A percentile compares a stretch with the other conserved stretches of the same genome.
These are phyloP conservation scores for Gnomoniopsis sp. DNA, from an alignment of 2,329 filamentous ascomycete genomes.

Conservation along the genomic window DNA sequence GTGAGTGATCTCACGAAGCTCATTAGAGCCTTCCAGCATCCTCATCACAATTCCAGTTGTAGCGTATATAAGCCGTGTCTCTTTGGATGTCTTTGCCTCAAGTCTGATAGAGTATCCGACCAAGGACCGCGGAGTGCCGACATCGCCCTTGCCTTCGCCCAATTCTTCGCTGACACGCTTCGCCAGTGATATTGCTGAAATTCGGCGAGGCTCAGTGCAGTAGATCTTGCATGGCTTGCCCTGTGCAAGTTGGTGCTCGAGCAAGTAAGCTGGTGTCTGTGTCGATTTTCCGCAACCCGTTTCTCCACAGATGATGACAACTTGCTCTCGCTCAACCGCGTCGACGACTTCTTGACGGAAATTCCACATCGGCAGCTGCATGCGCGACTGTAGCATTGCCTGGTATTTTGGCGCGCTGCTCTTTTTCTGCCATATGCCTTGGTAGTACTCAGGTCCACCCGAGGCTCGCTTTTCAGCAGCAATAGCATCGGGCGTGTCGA, in stretches of 20 bases:
- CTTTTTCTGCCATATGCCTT: constrained; percentile 59
- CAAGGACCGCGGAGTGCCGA: constrained; percentile 79
- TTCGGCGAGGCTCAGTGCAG: constrained; percentile 91
- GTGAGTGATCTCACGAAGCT: constrained; percentile 86
- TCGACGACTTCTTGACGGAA: constrained; percentile 76
- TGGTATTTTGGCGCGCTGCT: constrained; percentile 61
- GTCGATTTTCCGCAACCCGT: constrained; percentile 98
- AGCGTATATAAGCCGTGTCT: constrained; percentile 85
- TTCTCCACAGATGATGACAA: constrained; percentile 92
- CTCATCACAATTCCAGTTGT: constrained; percentile 93
- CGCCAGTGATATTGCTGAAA: constrained; percentile 92
- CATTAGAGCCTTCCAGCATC: constrained; percentile 88
- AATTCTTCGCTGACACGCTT: constrained; percentile 92
- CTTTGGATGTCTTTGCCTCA: constrained; percentile 78
- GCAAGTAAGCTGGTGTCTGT: constrained; percentile 88
- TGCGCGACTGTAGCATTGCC: constrained; percentile 73
- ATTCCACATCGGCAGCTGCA: constrained; percentile 84
- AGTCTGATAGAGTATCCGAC: constrained; percentile 93
- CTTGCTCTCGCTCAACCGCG: constrained; percentile 74
- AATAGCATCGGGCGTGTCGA: constrained; percentile 47
- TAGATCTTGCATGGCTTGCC: constrained; percentile 87
- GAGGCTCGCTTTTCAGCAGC: constrained; percentile 39
- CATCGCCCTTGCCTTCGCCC: constrained; percentile 75
- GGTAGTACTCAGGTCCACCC: constrained; percentile 46
- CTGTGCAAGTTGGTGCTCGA: constrained; percentile 81